A percentile compares a stretch with the other conserved stretches of the same genome.
Conservation (phyloP, 1,284 basidiomycete genomes). For the Moesziomyces parantarcticus region DNA sequence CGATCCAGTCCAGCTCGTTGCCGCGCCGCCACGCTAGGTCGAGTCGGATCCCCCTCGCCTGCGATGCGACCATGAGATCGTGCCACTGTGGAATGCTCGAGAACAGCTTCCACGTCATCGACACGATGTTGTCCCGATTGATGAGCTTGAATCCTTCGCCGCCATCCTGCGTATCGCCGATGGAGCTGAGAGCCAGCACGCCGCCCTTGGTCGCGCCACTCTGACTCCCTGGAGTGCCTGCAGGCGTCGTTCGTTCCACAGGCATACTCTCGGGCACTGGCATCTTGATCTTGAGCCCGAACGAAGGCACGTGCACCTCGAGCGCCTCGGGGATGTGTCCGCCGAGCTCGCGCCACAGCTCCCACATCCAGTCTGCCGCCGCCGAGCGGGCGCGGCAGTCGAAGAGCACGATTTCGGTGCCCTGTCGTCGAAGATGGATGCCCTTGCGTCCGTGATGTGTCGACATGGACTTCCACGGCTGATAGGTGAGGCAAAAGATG, state of each 20-base stretch:
- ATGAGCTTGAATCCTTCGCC: conserved; percentile 72
- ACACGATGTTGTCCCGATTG: conserved; percentile 74
- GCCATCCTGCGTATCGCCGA: conserved; percentile 34
- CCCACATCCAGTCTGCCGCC: conserved; percentile 84
- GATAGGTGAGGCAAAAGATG: conserved; percentile 78
- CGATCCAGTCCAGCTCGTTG: conserved; percentile 82
- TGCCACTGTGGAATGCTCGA: conserved; percentile 75
- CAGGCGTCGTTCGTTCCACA: conserved; percentile 13
- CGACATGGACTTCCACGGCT: conserved; percentile 36
- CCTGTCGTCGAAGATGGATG: conserved; percentile 70
- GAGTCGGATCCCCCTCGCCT: conserved; percentile 74
- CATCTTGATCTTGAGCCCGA: conserved; percentile 75
- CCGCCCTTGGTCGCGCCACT: conserved; percentile 15
- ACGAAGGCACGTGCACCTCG: conserved; percentile 71
- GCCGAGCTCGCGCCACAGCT: conserved; percentile 77
- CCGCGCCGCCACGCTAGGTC: conserved; percentile 81
- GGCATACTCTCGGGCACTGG: conserved; percentile 74
- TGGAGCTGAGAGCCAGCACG: conserved; percentile 25
- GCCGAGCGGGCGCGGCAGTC: conserved; percentile 74
- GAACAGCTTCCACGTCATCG: conserved; percentile 71
- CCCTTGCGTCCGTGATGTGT: conserved; percentile 16
- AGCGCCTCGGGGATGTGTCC: conserved; percentile 71
- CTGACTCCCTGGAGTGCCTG: conserved; percentile 24
- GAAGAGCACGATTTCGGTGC: conserved; percentile 83
- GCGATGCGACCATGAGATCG: conserved; percentile 73